These are phyloP conservation scores for Bjerkandera adusta DNA, from an alignment of 1,284 basidiomycete genomes.

Conservation along the genomic window DNA sequence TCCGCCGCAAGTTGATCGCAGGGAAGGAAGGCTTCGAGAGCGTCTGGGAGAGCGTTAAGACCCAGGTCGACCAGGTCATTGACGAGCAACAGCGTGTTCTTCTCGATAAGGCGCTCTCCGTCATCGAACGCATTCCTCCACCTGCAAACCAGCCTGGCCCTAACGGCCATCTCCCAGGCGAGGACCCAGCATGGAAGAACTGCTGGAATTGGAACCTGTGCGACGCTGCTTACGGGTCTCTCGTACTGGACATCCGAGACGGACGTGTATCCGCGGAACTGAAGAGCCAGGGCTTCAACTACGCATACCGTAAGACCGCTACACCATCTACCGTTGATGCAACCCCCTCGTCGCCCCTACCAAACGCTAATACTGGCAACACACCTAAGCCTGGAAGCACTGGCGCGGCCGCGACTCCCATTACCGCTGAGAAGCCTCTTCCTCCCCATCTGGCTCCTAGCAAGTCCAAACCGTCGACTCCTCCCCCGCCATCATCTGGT, in stretches of 20 bases:
- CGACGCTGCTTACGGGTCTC: conserved; percentile 89
- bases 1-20: conserved; percentile 76
- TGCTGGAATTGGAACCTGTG: conserved; percentile 99
- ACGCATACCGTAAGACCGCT: conserved; percentile 81
- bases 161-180: conserved; percentile 50
- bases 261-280: conserved; percentile 91
- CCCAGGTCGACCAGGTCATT: conserved; percentile 89
- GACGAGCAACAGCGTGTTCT: conserved; percentile 89
- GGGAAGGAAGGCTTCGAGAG: conserved; percentile 87
- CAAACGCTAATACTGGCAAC: conserved; percentile 28
- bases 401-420: conserved; percentile 23
- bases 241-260: conserved; percentile 88
- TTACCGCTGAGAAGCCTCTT: conserved; percentile 23
- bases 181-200: conserved; percentile 94
- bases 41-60: conserved; percentile 93
- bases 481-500: conserved; percentile 32
- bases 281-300: conserved; percentile 96
- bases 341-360: conserved; percentile 40
- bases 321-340: conserved; percentile 42
- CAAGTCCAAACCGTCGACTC: conserved; percentile 31
- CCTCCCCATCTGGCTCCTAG: conserved; percentile 25
- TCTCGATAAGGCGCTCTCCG: conserved; percentile 86
- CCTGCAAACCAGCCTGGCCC: conserved; percentile 55
- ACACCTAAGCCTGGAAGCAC: conserved; percentile 37
- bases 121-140: conserved; percentile 79